A percentile compares a stretch with the other conserved stretches of the same genome.
Evolutionary conservation across 1,284 basidiomycete genomes (phyloP).

Genomic region (Apiotrichum veenhuisii): DNA sequence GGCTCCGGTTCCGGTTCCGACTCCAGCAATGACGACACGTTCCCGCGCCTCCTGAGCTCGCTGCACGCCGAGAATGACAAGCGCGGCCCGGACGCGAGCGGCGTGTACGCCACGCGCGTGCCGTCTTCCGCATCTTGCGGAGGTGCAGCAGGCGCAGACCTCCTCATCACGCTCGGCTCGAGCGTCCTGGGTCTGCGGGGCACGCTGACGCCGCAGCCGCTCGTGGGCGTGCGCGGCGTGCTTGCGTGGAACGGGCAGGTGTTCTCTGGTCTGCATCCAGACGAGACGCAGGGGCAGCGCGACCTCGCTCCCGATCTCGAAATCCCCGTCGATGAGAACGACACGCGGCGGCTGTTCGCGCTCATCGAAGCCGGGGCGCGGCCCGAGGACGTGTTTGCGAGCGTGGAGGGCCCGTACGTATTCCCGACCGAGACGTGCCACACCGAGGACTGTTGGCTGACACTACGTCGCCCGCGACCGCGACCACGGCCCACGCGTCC

Average conservation of each 20-base stretch:
- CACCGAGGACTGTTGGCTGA: too few species aligned
- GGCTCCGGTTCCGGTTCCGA: not conserved
- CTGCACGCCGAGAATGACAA: slow-evolving; percentile 18
- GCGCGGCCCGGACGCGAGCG: slow-evolving; percentile 36
- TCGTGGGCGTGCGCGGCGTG: slow-evolving; percentile 56
- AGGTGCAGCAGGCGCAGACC: too few species aligned
- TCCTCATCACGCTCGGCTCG: slow-evolving; percentile 62
- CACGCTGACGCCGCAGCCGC: slow-evolving; percentile 66
- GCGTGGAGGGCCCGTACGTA: slow-evolving; percentile 84
- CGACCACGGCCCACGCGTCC: too few species aligned
- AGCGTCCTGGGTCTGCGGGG: slow-evolving; percentile 80
- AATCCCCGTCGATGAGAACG: slow-evolving; percentile 68
- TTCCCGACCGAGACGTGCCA: slow-evolving; percentile 5
- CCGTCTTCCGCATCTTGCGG: not conserved
- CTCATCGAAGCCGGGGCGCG: slow-evolving; percentile 53
- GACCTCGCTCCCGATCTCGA: slow-evolving; percentile 57
- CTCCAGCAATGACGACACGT: not conserved
- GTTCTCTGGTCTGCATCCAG: slow-evolving; percentile 49
- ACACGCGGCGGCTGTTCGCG: slow-evolving; percentile 66
- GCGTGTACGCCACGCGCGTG: slow-evolving; percentile 15
- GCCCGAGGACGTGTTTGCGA: slow-evolving; percentile 57
- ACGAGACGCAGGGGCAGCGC: too few species aligned
- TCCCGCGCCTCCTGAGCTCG: slow-evolving; percentile 11
- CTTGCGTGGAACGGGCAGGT: slow-evolving; percentile 92
- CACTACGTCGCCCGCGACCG: too few species aligned